Evolutionary conservation across 495 filamentous ascomycete species (phyloP), one percentile per base, ranked within the genome.

Genomic region (Penicillium cosmopolitanum): DNA sequence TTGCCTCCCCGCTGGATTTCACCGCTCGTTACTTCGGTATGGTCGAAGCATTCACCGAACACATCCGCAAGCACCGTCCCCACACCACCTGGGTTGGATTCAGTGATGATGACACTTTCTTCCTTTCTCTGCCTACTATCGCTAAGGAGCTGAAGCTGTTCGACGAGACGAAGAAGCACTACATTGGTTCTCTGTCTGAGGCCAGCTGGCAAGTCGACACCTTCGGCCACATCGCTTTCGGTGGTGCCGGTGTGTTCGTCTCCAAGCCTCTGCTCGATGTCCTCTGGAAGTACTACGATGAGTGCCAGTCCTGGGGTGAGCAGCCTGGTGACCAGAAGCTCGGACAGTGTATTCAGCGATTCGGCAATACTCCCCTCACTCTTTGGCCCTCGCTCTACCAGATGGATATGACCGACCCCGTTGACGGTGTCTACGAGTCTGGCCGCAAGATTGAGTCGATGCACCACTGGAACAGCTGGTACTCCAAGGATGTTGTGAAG

Each of bases 81-180:
- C 72, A 80, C n/a, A 87, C 85, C 19, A 70, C 78, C 50, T 91
- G 87, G 87, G 75, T 87, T 43, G 81, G 77, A 60, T 78, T 90
- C 53, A 78, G 89, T 40, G 87, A 90, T 65, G 87, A 91, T 71
- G 88, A 91, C 69, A 90, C 88, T 19, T 90, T 90, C 75, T 87
- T 90, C 69, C 80, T 87, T 4, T 85, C 85, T 12, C 76, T 90
- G 5, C 64, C 82, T 4, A 77, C 78, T 25, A 72, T 87, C 2
- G 72, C 76, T 38, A 66, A 79, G 47, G 79, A 80, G 57, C 75
- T 90, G 56, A 77, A 80, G 53, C 71, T 81, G 3, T 80, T 85
- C 64, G 79, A 89, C 64, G 73, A 81, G 58, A 71, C 61, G 35
- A 73, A 76, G 57, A 80, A 82, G 36, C 62, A 77, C 54, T 88